These are phyloP conservation scores for Neofusicoccum kwambonambiense DNA, from an alignment of 2,329 filamentous ascomycete genomes.

Conservation along the genomic window DNA sequence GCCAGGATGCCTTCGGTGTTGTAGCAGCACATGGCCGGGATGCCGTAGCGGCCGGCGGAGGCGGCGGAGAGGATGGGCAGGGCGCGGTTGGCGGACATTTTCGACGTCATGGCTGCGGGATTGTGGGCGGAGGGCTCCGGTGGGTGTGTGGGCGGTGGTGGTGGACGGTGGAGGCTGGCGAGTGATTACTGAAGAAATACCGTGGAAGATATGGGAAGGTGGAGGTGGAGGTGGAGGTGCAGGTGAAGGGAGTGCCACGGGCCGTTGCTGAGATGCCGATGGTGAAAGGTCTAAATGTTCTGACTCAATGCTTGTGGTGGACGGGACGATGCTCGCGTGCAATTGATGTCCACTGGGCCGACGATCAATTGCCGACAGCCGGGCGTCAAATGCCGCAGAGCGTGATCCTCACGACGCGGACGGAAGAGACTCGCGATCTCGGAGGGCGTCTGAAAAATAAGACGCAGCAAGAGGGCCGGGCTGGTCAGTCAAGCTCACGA, in stretches of 20 bases:
- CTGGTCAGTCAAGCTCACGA: conserved; percentile 6
- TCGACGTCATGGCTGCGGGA: neutral
- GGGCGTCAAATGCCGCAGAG: neutral
- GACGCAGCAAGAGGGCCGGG: neutral
- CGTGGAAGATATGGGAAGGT: neutral
- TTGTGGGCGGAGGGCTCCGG: too few species aligned
- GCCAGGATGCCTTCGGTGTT: conserved; percentile 71
- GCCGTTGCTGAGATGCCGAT: neutral
- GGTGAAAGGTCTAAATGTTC: neutral
- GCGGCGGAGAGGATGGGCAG: conserved; percentile 57
- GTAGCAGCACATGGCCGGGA: conserved; percentile 64
- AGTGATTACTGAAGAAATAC: neutral
- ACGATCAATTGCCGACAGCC: conserved; percentile 8
- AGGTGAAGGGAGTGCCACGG: neutral
- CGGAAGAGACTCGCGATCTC: neutral
- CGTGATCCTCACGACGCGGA: too few species aligned
- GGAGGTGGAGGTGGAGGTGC: neutral
- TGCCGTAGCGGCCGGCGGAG: conserved; percentile 55
- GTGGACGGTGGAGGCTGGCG: neutral
- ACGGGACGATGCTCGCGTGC: neutral
- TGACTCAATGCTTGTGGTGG: neutral
- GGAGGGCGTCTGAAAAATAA: neutral
- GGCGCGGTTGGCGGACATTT: conserved; percentile 21
- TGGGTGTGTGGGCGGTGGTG: neutral
- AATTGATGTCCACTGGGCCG: neutral